A percentile compares a stretch with the other conserved stretches of the same genome.
Conservation (phyloP, 768 basidiomycete genomes). For the Collybia mongolica region DNA sequence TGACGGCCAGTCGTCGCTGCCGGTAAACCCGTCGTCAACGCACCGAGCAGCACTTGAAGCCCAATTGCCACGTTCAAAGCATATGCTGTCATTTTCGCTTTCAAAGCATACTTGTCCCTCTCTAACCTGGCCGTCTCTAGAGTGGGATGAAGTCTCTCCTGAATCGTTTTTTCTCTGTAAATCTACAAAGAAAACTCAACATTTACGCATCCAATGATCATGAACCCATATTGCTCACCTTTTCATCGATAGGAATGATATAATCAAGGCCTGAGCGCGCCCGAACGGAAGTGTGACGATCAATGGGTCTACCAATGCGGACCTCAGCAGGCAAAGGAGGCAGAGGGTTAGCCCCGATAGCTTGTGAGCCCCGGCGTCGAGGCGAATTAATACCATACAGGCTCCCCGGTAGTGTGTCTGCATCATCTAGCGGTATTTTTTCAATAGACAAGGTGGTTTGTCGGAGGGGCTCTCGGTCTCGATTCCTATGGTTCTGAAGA, state of each 20-base stretch:
- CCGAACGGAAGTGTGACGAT: constrained; percentile 7
- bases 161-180: constrained; percentile 34
- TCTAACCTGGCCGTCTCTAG: constrained; percentile 45
- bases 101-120: constrained; percentile 42
- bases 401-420: background rate
- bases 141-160: constrained; percentile 56
- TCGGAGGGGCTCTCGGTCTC: background rate
- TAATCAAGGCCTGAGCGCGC: constrained; percentile 35
- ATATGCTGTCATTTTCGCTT: constrained; percentile 41
- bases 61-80: constrained; percentile 51
- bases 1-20: constrained; percentile 41
- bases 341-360: constrained; percentile 2
- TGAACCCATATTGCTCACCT: constrained; percentile 13
- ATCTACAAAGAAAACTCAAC: constrained; percentile 7
- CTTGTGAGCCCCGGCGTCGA: background rate
- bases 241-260: constrained; percentile 35
- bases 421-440: constrained; percentile 2
- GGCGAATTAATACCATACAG: too few species aligned
- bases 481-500: constrained; percentile 2
- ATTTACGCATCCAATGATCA: background rate
- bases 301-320: constrained; percentile 6
- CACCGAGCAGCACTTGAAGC: constrained; percentile 62
- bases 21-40: constrained; percentile 65
- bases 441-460: constrained; percentile 2
- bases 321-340: constrained; percentile 15